Base-by-base conservation (phyloP, 805 yeast species). In the Blastobotrys attinorum region DNA sequence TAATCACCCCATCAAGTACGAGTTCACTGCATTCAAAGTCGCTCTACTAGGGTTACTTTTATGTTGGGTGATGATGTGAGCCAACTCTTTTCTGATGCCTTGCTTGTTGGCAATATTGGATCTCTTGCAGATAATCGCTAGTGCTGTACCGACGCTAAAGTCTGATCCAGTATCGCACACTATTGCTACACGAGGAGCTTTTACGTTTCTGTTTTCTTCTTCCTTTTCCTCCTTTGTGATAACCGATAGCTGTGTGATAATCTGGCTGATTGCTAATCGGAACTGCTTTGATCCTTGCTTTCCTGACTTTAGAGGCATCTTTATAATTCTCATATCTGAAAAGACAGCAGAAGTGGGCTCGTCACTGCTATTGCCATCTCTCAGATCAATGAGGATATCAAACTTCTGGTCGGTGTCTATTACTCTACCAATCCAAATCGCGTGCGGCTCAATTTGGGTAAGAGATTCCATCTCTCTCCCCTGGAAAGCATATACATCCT, bases 11-110 rank as follows among this genome's bases (percentile, higher is more conserved):
- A 81, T 73, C 23, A 81, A 51, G 47, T 50, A 75, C 2, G 77
- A 61, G 49, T 85, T 82, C 2, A 83, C 77, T 22, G 89, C 73
- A 52, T 81, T 88, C 33, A 85, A 64, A 0, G 94, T 82, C 8
- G 85, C 79, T 40, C 96, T 66, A 44, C 88, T 79, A 0, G 95
- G 95, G 47, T 85, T 83, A 3, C 75, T 75, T 33, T 71, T 74
- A n/a, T 73, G 58, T 5, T 64, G 58, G 2, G 70, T 62, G 15
- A 73, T 66, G 2, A 86, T 53, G 37, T 58, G 59, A 2, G 77
- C 72, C 23, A 86, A 61, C 43, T 82, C 79, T 45, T 70, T 70
- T 44, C 77, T 72, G 3, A 83, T 71, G 6, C 67, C 58, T 22
- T 70, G 76, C 55, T 83, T 83, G 35, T 45, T 3, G 29, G 16